Evolutionary conservation across 73 alveolate species (phyloP).

Genomic region (Tetrahymena thermophila): DNA sequence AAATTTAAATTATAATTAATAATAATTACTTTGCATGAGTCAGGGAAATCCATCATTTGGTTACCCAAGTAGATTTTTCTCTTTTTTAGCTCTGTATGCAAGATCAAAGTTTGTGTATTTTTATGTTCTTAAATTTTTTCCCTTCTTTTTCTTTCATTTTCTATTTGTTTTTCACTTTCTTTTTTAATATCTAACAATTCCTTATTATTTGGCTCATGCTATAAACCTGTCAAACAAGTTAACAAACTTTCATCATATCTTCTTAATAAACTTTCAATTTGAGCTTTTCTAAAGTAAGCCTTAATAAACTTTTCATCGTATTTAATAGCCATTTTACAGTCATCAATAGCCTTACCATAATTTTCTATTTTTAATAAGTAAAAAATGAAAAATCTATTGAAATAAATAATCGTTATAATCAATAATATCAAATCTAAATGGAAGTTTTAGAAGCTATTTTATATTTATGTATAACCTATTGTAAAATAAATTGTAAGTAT

Average conservation of each 20-base stretch:
- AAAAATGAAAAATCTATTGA: not conserved
- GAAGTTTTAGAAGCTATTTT: too few species aligned
- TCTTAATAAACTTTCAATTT: constrained; percentile 8
- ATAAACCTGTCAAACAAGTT: constrained; percentile 11
- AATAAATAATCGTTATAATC: not conserved
- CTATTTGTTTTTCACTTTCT: constrained; percentile 4
- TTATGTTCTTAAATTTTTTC: constrained; percentile 13
- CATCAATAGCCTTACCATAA: constrained; percentile 26
- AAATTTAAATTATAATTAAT: not conserved
- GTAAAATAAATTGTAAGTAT: not conserved
- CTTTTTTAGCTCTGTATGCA: not conserved
- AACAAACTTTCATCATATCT: constrained; percentile 10
- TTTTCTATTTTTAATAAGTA: not conserved
- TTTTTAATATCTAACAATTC: constrained; percentile 13
- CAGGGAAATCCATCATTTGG: constrained; percentile 7
- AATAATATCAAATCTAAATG: not conserved
- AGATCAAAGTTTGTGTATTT: not conserved
- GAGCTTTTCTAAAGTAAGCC: constrained; percentile 40
- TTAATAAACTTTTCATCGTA: constrained; percentile 27
- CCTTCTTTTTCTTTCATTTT: not conserved
- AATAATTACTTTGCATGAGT: not conserved
- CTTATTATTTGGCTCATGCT: constrained; percentile 1
- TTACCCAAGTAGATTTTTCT: constrained; percentile 19
- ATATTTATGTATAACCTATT: too few species aligned
- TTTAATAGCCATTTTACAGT: constrained; percentile 44